Base-by-base conservation (phyloP, 169 alveolate genomes). In the Plasmodium coatneyi region DNA sequence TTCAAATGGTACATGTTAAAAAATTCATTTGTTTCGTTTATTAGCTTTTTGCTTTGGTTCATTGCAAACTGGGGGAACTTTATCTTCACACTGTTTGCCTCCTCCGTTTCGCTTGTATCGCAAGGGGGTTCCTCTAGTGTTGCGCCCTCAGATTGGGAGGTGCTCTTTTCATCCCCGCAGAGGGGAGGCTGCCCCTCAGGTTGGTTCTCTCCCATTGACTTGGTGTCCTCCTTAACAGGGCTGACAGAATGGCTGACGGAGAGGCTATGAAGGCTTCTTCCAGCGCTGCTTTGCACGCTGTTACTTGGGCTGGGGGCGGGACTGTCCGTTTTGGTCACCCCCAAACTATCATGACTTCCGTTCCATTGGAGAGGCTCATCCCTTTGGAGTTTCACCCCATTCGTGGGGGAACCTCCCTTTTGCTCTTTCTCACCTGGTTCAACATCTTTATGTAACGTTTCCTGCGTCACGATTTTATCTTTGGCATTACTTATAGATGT, bases 21-120 rank as follows among this genome's bases (percentile, higher is more conserved):
- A 72, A 87, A 87, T 39, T 80, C 82, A 60, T 87, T 79, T 34
- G 93, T 87, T 79, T 87, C 93, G 49, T 87, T 78, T 78, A 87
- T 87, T 87, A 87, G 52, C 16, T 79, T 87, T 66, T 30, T 79
- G 25, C 93, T 87, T 66, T 87, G 93, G 46, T 87, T 87, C 9
- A 79, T 87, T 32, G 93, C 93, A 87, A 87, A 87, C 71, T 87
- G 52, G n/a, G 93, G 93, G n/a, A 87, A 66, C 22, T 79, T 87
- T 78, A 52, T 54, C 19, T 34, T 76, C 28, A 32, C 4, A 25
- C 22, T 72, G 30, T 43, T 39, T 71, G 12, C 43, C 22, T 74
- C 25, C 4, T 84, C 39, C 19, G 28, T 54, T 74, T 74, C 81
- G 25, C 60, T 52, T 19, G n/a, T 56, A 5, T 36, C 30, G 39